Base-by-base conservation (phyloP, 345 rosid genomes). In the Toxicodendron radicans region DNA sequence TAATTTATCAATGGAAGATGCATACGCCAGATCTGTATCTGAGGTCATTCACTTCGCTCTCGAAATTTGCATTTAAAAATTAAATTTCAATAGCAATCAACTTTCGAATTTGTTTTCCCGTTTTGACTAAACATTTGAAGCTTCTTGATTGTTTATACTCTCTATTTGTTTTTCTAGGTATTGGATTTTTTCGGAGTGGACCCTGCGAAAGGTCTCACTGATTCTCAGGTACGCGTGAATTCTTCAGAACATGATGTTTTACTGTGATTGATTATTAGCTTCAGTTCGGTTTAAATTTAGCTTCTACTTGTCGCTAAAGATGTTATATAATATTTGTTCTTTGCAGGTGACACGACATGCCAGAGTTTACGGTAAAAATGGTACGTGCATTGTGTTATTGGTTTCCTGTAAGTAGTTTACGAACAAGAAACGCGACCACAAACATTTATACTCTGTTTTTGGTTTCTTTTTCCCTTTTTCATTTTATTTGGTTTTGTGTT, bases 11-110 rank as follows among this genome's bases (percentile, higher is more conserved):
- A 93, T 95, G 99, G 99, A 93, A 78, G 95, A 93, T 78, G 98
- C 99, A 8, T 93, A 84, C 68, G 95, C 97, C 74, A 90, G 97
- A 95, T 95, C 99, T 80, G 91, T 88, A 72, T 4, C 90, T 13
- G 99, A 95, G 99, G 99, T 93, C 72, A 79, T 77, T 79, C 38
- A 18, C 77, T 61, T 76, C 45, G 60, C 76, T 56, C 56, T 38
- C 59, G 68, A 38, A 52, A 23, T 14, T 73, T 58, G 11, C 62
- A 6, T 68, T 23, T 6, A 17, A 16, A 33, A 24, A 16, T 67
- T 57, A 58, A 23, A 13, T 23, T 23, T 23, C 27, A 11, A 3
- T 38, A 14, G 12, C 16, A 30, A 16, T 27, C 12, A 10, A 13
- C 4, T n/a, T 52, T 32, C 7, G 66, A 10, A 20, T 20, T 64